Evolutionary conservation across 106 monocot genomes (phyloP).

Genomic region (Cymbidium sinense): DNA sequence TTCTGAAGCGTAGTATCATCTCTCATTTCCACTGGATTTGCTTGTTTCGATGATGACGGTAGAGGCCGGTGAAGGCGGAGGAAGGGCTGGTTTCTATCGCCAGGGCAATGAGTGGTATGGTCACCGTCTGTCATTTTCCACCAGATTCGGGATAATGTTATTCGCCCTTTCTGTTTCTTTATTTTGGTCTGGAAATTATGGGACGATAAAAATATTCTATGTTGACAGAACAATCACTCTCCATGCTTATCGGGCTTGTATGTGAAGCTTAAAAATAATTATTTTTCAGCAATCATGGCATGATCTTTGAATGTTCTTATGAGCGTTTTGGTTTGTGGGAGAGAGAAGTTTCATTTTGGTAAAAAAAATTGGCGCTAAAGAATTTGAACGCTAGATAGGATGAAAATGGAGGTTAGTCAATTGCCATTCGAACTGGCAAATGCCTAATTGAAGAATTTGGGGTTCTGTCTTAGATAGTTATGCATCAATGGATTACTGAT

Average conservation of each 20-base stretch:
- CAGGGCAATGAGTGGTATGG: conserved; percentile 18
- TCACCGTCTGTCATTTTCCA: background rate
- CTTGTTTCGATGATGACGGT: background rate
- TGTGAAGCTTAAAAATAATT: background rate
- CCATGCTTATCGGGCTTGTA: no score
- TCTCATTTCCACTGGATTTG: background rate
- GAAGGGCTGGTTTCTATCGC: conserved; percentile 13
- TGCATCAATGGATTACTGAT: background rate
- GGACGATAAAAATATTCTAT: background rate
- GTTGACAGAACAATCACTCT: no score
- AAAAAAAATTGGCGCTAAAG: background rate
- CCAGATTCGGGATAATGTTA: background rate
- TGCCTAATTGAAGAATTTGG: background rate
- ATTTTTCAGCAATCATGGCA: background rate
- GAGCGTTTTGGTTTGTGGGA: background rate
- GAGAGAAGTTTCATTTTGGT: background rate
- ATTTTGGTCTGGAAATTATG: background rate
- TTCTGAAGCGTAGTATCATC: background rate
- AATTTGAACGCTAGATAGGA: background rate
- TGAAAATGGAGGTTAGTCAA: background rate
- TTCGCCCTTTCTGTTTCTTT: background rate
- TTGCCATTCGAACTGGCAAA: background rate
- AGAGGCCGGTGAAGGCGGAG: background rate
- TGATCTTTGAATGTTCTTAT: background rate
- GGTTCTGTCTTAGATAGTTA: background rate